Base-by-base conservation (phyloP, 179 eudicot species). In the Pouteria campechiana region DNA sequence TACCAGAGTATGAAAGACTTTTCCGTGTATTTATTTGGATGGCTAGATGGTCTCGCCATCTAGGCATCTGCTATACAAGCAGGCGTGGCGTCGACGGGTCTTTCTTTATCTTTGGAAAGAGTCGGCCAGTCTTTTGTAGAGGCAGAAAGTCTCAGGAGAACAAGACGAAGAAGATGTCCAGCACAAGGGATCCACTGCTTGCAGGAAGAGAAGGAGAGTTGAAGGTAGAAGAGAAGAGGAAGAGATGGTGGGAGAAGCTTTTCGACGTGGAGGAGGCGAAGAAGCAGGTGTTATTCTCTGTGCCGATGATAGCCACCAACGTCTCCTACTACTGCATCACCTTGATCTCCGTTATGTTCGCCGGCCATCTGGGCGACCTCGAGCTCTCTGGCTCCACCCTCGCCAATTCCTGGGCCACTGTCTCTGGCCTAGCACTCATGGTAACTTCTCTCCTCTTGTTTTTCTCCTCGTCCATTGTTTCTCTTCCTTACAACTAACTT, bases 371-470 rank as follows among this genome's bases (percentile, higher is more conserved):
- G 3, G 94, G 89, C 19, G 56, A 72, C 1, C 65, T 64, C 7
- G 58, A 79, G 48, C 85, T 83, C 21, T 81, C 89, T 17, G 69
- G 59, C 12, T 37, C 94, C 4, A 79, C 65, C 38, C 82, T 83
- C 12, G 94, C 85, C 16, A 69, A 79, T 38, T 76, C 89, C 5
- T 79, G 81, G 85, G 73, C 85, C 37, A 64, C 61, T 15, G 82
- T 74, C 60, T 51, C 85, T 32, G 82, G 94, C 28, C 55, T 76
- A 17, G 44, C 89, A 37, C 63, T 83, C 55, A 67, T 83, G 94
- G 94, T 83, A 64, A 14, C 5, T n/a, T 55, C 28, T 41, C 19
- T 6, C 29, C 21, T 10, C 20, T 22, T 18, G 43, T 37, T 28
- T 37, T 20, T 20, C n/a, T 1, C 36, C 10, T 8, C n/a, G n/a